phyloP scores from a whole-genome alignment of 805 yeast species.

The Brettanomyces anomalus region DNA sequence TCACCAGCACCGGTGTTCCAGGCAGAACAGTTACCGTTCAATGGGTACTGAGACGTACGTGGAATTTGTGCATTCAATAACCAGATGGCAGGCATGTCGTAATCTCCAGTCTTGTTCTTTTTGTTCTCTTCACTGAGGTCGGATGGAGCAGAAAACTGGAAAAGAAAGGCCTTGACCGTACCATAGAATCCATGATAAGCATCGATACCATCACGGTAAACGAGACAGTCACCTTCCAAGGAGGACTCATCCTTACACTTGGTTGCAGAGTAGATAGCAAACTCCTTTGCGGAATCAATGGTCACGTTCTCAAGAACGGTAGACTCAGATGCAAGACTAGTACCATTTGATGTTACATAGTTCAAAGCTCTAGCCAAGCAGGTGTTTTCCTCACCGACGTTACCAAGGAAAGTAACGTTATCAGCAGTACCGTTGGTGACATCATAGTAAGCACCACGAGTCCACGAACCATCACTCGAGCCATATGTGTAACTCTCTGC shows the following conservation, averaged over 20 bases:
- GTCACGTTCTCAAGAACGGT: conserved; percentile 40
- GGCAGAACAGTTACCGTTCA: conserved; percentile 56
- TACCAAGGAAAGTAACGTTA: conserved; percentile 61
- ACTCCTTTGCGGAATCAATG: conserved; percentile 51
- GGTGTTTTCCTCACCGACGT: conserved; percentile 48
- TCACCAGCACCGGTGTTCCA: conserved; percentile 79
- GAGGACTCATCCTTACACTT: conserved; percentile 40
- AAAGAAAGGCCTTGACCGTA: conserved; percentile 58
- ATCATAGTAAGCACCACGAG: conserved; percentile 52
- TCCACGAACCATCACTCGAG: conserved; percentile 40
- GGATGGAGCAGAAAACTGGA: conserved; percentile 60
- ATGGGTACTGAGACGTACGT: conserved; percentile 64
- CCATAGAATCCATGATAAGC: conserved; percentile 70
- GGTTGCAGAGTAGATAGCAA: conserved; percentile 47
- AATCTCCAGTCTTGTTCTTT: conserved; percentile 28
- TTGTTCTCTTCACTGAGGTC: conserved; percentile 30
- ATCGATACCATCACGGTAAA: conserved; percentile 64
- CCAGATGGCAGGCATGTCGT: conserved; percentile 73
- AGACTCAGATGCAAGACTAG: conserved; percentile 33
- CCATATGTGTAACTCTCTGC: conserved; percentile 31
- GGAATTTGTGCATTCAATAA: conserved; percentile 58
- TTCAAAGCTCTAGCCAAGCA: conserved; percentile 65
- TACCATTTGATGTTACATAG: conserved; percentile 53
- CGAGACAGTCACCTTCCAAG: conserved; percentile 56
- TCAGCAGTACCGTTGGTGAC: conserved; percentile 38